A percentile compares a stretch with the other conserved stretches of the same genome.
These are phyloP conservation scores for Reticulascus tulasneorum DNA, from an alignment of 2,329 filamentous ascomycete species.

Conservation along the genomic window DNA sequence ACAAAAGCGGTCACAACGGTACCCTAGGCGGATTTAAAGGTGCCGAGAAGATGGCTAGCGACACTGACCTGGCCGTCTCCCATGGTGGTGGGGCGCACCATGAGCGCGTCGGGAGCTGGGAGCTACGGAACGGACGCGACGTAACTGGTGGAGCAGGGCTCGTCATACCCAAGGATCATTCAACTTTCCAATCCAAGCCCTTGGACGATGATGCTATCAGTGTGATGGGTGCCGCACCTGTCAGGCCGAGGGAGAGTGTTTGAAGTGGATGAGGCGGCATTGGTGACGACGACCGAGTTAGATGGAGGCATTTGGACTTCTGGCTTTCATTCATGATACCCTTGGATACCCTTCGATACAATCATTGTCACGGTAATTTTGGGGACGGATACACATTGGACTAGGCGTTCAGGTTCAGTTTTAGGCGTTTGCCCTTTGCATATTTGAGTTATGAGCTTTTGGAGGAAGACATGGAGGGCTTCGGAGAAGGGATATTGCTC, in stretches of 20 bases:
- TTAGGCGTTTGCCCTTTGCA: too few relatives aligned
- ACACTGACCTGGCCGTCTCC: constrained; percentile 38
- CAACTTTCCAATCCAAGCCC: constrained; percentile 14
- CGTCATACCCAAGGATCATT: constrained; percentile 19
- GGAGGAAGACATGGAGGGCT: too few relatives aligned
- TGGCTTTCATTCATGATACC: constrained; percentile 14
- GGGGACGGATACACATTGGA: too few relatives aligned
- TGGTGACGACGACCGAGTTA: not conserved
- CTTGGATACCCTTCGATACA: constrained; percentile 5
- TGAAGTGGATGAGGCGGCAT: constrained; percentile 18
- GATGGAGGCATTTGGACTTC: not conserved
- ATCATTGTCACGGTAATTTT: too few relatives aligned
- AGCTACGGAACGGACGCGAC: constrained; percentile 28
- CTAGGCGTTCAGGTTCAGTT: too few relatives aligned
- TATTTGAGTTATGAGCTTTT: too few relatives aligned
- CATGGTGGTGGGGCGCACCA: constrained; percentile 33
- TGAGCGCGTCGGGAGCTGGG: constrained; percentile 48
- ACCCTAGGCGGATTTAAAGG: constrained; percentile 39
- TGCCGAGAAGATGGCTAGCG: constrained; percentile 38
- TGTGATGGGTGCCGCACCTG: constrained; percentile 29
- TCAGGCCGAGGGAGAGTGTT: constrained; percentile 35
- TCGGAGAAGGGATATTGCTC: too few relatives aligned
- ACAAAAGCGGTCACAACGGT: constrained; percentile 10
- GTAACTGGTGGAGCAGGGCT: constrained; percentile 13
- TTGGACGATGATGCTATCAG: constrained; percentile 31